Evolutionary conservation across 2,329 filamentous ascomycete genomes (phyloP), one percentile per base, ranked within the genome.

Genomic region (Colletotrichum phormii): DNA sequence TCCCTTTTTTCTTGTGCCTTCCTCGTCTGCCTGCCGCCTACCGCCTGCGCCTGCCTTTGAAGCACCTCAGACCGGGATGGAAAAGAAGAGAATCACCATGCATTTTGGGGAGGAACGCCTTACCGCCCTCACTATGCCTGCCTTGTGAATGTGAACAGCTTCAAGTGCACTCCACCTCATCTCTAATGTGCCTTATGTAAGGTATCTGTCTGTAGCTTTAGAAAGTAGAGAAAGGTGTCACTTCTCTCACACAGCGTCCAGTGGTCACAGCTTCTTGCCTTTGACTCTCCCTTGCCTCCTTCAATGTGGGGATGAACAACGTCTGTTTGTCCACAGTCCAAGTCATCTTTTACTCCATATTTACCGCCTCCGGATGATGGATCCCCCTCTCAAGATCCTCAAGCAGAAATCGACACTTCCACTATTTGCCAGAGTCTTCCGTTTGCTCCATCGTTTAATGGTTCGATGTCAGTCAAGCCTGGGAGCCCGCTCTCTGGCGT

Each of bases 31-130:
- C 42, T n/a, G 18, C 42, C 42, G 42, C 42, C 42, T 49, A 12
- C 42, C 42, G 42, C 42, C 42, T n/a, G 42, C 42, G 42, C 42
- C 18, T 49, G 42, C 42, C 18, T 49, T 18, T 18, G 18, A 15
- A 42, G 37, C 15, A 42, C 42, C 42, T 51, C 18, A 42, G 62
- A 49, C 3, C 18, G 18, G 42, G 6, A 71, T 71, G 67, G 67
- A 71, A 66, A 71, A 67, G 54, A 61, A 68, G 69, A 72, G 69
- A 72, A 72, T 51, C 29, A 58, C 49, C 67, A 72, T 57, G 64
- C 54, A 55, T 42, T 57, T 64, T 62, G 35, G 54, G 42, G 11
- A 49, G 42, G 59, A 46, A 37, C n/a, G 6, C 59, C 24, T 37
- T 42, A 42, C 37, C 37, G 37, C 37, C 37, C 15, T 8, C 37